Evolutionary conservation across 2,329 filamentous ascomycete species (phyloP).

Genomic region (Aspergillus bombycis): DNA sequence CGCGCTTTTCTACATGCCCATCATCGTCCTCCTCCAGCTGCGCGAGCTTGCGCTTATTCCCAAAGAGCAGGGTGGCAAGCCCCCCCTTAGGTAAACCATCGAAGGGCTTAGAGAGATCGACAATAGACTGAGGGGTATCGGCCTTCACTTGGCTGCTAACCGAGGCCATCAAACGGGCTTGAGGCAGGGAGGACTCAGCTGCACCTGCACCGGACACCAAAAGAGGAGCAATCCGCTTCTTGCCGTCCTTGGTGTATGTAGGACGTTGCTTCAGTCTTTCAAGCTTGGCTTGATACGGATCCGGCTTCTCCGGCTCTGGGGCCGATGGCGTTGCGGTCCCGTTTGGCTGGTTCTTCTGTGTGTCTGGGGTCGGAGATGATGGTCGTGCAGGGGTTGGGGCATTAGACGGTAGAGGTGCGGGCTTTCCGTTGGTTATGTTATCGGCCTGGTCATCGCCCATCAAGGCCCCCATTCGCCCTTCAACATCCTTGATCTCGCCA

Average conservation of each 20-base stretch:
- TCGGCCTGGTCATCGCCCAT: conserved; percentile 79
- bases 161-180: conserved; percentile 82
- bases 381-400: conserved; percentile 43
- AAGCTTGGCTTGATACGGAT: conserved; percentile 62
- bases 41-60: conserved; percentile 86
- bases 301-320: conserved; percentile 46
- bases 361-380: conserved; percentile 36
- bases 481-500: conserved; percentile 83
- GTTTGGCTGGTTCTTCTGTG: conserved; percentile 40
- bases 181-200: conserved; percentile 83
- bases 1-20: conserved; percentile 60
- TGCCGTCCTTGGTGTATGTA: conserved; percentile 93
- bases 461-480: conserved; percentile 95
- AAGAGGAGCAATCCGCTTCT: conserved; percentile 90
- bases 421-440: conserved; percentile 52
- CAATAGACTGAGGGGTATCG: conserved; percentile 76
- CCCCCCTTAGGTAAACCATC: conserved; percentile 91
- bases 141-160: conserved; percentile 66
- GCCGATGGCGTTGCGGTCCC: conserved; percentile 36
- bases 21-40: conserved; percentile 77
- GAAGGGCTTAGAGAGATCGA: conserved; percentile 92
- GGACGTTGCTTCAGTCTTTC: conserved; percentile 85
- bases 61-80: conserved; percentile 79
- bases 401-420: conserved; percentile 46
- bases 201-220: conserved; percentile 88